These are phyloP conservation scores for Fusarium mangiferae DNA, from an alignment of 2,329 filamentous ascomycete species.

Conservation along the genomic window DNA sequence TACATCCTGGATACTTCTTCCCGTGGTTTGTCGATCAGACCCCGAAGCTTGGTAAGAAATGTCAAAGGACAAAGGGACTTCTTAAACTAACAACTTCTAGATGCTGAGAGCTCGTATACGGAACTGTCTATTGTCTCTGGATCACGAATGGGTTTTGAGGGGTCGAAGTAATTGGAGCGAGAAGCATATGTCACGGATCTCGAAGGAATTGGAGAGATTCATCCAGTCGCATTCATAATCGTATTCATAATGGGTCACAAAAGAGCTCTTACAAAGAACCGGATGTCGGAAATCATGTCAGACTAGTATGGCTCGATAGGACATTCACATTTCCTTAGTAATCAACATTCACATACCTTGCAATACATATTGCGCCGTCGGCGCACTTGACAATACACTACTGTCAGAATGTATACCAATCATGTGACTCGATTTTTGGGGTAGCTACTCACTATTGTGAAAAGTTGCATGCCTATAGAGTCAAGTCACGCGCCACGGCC, in stretches of 20 bases:
- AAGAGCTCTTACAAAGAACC: fast-evolving
- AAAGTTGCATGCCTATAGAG: fast-evolving
- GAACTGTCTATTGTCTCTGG: not conserved
- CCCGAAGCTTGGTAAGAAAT: not conserved
- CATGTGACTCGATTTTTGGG: not conserved
- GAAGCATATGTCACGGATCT: not conserved
- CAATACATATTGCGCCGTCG: not conserved
- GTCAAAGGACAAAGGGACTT: fast-evolving
- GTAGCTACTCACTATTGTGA: fast-evolving
- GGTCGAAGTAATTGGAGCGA: not conserved
- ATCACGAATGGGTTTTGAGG: not conserved
- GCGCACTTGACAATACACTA: fast-evolving
- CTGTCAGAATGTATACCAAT: fast-evolving
- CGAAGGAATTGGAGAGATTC: fast-evolving
- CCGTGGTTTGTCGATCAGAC: not conserved
- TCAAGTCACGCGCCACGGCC: fast-evolving
- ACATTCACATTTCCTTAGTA: fast-evolving
- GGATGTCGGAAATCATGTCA: fast-evolving
- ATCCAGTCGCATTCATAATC: fast-evolving
- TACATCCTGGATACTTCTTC: slow-evolving; percentile 2
- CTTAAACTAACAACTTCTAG: not conserved
- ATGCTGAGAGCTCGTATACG: not conserved
- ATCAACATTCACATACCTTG: too few species aligned
- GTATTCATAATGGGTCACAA: too few species aligned
- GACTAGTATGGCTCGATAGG: fast-evolving